phyloP scores from a whole-genome alignment of 1,284 basidiomycete species.

The Fistulinella cinereoalba region DNA sequence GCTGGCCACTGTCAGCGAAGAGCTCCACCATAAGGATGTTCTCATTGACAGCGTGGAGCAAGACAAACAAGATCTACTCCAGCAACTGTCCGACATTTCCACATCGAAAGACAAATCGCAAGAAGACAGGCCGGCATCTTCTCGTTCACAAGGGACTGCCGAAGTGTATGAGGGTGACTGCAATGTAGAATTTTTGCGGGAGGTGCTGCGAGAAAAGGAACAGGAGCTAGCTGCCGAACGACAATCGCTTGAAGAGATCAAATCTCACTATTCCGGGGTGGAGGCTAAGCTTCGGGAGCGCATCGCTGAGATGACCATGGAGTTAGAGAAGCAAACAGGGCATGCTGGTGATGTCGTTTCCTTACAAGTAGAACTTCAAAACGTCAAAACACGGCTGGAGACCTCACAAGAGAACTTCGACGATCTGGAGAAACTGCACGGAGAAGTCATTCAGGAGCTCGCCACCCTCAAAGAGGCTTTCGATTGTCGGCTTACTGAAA shows the following conservation, averaged over 20 bases:
- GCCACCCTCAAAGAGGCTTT: constrained; percentile 17
- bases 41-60: constrained; percentile 5
- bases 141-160: constrained; percentile 1
- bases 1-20: constrained; percentile 10
- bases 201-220: constrained; percentile 21
- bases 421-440: constrained; percentile 24
- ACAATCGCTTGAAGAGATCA: constrained; percentile 20
- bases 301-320: constrained; percentile 19
- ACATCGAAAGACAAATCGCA: constrained; percentile 9
- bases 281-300: constrained; percentile 23
- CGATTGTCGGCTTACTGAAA: constrained; percentile 19
- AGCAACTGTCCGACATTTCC: constrained; percentile 4
- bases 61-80: constrained; percentile 12
- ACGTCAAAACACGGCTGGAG: constrained; percentile 14
- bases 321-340: constrained; percentile 9
- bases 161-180: constrained; percentile 5
- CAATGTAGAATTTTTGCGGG: constrained; percentile 18
- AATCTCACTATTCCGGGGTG: constrained; percentile 7
- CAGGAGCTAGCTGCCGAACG: constrained; percentile 17
- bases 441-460: constrained; percentile 22
- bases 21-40: constrained; percentile 4
- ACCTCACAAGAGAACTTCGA: constrained; percentile 24
- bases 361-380: constrained; percentile 22
- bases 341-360: constrained; percentile 12
- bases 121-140: constrained; percentile 25